These are phyloP conservation scores for Metrosideros polymorpha DNA, from an alignment of 441 rosid genomes.

Conservation along the genomic window DNA sequence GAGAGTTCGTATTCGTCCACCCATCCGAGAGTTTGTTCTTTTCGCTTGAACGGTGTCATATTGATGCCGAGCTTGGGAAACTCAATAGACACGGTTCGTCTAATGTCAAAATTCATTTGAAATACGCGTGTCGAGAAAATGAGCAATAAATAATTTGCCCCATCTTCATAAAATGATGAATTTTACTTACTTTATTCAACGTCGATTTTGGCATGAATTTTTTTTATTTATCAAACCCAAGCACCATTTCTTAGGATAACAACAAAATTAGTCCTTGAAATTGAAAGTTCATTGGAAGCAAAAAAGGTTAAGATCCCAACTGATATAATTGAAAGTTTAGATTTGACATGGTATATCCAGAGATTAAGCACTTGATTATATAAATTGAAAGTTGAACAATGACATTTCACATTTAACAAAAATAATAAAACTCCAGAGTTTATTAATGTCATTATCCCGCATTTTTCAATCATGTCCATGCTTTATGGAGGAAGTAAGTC, in stretches of 20 bases:
- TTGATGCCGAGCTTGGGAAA: background rate
- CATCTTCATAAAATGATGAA: background rate
- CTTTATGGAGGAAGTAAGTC: background rate
- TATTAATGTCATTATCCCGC: background rate
- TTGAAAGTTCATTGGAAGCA: background rate
- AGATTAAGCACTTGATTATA: no score
- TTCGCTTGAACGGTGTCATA: fast-evolving
- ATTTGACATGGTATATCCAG: no score
- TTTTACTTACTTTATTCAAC: no score
- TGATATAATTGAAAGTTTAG: background rate
- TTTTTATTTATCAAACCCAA: background rate
- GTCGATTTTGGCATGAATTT: no score
- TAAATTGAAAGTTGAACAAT: background rate
- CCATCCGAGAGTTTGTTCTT: background rate
- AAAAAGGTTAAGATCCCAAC: background rate
- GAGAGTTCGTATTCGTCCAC: no score
- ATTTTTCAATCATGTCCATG: background rate
- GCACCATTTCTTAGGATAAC: background rate
- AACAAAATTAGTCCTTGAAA: no score
- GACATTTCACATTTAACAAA: background rate
- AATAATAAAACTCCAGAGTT: background rate
- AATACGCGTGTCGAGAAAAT: no score
- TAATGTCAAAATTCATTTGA: no score
- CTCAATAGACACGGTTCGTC: background rate
- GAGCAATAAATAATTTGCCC: background rate